Conservation (phyloP, 2,329 filamentous ascomycete species). For the Penicillium aurantiogriseum region DNA sequence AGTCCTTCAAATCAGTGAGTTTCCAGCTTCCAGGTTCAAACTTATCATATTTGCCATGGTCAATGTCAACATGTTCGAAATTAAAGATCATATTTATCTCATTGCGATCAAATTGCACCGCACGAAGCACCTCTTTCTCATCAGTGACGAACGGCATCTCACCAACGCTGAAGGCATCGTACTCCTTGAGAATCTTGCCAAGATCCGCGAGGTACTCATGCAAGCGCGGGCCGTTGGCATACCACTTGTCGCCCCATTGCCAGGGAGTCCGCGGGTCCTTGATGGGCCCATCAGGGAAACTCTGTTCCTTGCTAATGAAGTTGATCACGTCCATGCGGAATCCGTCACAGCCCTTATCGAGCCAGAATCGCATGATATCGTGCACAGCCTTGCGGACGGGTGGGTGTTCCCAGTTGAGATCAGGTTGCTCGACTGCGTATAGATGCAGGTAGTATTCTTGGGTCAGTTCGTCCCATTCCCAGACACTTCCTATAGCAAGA, state of each 20-base stretch:
- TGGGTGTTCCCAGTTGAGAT: slow-evolving; percentile 80
- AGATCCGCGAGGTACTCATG: slow-evolving; percentile 59
- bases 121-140: slow-evolving; percentile 51
- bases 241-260: slow-evolving; percentile 45
- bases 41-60: slow-evolving; percentile 51
- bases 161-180: slow-evolving; percentile 59
- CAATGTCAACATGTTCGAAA: slow-evolving; percentile 66
- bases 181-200: slow-evolving; percentile 54
- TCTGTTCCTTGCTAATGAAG: slow-evolving; percentile 64
- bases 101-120: slow-evolving; percentile 55
- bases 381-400: slow-evolving; percentile 69
- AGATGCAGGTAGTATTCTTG: slow-evolving; percentile 75
- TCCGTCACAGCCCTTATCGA: slow-evolving; percentile 68
- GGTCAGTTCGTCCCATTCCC: slow-evolving; percentile 67
- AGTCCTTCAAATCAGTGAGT: slow-evolving; percentile 53
- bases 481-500: slow-evolving; percentile 39
- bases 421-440: slow-evolving; percentile 73
- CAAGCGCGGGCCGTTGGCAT: slow-evolving; percentile 57
- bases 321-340: slow-evolving; percentile 77
- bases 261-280: slow-evolving; percentile 27
- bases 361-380: slow-evolving; percentile 74
- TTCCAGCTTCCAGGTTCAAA: slow-evolving; percentile 50
- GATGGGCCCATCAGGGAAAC: slow-evolving; percentile 49
- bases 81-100: slow-evolving; percentile 73
- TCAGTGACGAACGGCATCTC: slow-evolving; percentile 58